Evolutionary conservation across 148 eudicot genomes (phyloP), one percentile per base, ranked within the genome.

Genomic region (Amaranthus palmeri): DNA sequence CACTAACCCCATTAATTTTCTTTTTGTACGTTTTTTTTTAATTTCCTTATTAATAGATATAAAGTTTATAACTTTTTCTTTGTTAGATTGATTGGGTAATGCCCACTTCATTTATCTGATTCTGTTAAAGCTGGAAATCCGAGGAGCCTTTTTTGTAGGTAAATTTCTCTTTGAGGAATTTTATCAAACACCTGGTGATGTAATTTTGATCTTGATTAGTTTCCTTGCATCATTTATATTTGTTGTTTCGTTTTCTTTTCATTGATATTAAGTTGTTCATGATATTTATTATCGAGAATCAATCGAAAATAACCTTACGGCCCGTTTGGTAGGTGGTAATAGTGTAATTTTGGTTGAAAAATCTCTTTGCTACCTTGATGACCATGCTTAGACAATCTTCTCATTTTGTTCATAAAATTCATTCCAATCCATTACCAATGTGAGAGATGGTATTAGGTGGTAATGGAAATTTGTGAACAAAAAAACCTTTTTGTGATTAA

Each of bases 1-100:
- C 78, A 76, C 83, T 83, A 83, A 76, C 73, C 78, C 82, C 67
- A 65, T 56, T 63, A 73, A 68, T 60, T 74, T 70, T 65, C 54
- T 14, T 3, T 63, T 72, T n/a, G n/a, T n/a, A n/a, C n/a, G n/a
- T n/a, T 3, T 17, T 55, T 5, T 17, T 13, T 61, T 65, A 10
- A 55, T 50, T 46, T 67, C 25, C 9, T 59, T 0, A 6, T 72
- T 63, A 49, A 36, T 57, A 4, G 9, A 14, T 13, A 74, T 44
- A 61, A 69, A 69, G 9, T 9, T 10, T 45, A 15, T 41, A 8
- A 63, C 40, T 55, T 72, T 72, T 44, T 36, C 36, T 47, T 11
- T 18, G 42, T 40, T 65, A 51, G 4, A 54, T 68, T 61, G 49
- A 46, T 11, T 66, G 57, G 76, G 73, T 67, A 56, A 72, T 72